Base-by-base conservation (phyloP, 768 basidiomycete genomes). In the Boletellus ananas region DNA sequence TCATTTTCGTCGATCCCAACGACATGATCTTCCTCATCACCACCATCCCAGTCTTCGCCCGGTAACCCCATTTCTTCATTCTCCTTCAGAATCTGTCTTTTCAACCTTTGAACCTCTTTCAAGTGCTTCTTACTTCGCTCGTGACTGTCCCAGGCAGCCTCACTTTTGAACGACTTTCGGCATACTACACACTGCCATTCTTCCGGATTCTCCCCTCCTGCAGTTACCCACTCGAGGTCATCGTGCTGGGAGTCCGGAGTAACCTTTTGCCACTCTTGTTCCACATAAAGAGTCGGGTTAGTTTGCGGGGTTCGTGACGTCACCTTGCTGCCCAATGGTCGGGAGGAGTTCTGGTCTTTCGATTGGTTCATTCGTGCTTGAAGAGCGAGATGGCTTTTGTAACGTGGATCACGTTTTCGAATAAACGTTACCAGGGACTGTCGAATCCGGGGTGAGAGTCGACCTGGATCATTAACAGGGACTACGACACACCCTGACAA, bases 151-250 rank as follows among this genome's bases (percentile, higher is more conserved):
- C 94, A 99, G 5, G 93, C 90, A 0, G 91, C 90, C 59, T 97
- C 94, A 56, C 86, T 93, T 61, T 85, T 74, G 64, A 97, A 98
- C 1, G 79, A 76, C 72, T 96, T 97, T 25, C 79, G 76, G 60
- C 96, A 99, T 8, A 85, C 94, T n/a, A 97, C 85, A 61, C 96
- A 99, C 65, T 95, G 94, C 85, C 87, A 93, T 62, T 89, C 88
- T 59, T 92, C 88, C 5, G 78, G 70, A 50, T 85, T 79, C 25
- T 80, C 81, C 6, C 81, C 83, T 63, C 86, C 87, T 2, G 78
- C 87, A 8, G 76, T 76, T 4, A 82, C 83, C 85, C 86, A 90
- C 52, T 90, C 85, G 5, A 87, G 71, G 59, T 90, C 90, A 23
- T 70, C 66, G 18, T 61, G 47, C 47, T 45, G 63, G 18, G 64